Evolutionary conservation across 108 stramenopile species (phyloP).

Genomic region (Skeletonema grethae): DNA sequence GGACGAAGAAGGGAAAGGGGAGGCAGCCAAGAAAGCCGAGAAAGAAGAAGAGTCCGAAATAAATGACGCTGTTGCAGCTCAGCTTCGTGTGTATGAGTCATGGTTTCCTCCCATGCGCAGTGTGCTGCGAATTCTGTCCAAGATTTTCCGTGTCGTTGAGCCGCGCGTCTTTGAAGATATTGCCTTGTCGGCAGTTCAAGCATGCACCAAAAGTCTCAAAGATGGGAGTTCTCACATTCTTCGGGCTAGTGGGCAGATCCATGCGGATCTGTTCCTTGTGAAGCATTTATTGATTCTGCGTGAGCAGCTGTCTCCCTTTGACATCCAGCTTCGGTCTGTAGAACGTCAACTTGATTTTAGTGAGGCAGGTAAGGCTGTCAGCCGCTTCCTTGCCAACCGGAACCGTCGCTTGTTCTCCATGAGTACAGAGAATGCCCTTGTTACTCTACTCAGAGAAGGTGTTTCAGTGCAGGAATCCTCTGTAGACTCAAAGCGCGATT

Average conservation of each 20-base stretch:
- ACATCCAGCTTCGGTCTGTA: slow-evolving; percentile 85
- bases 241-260: slow-evolving; percentile 64
- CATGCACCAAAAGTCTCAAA: slow-evolving; percentile 80
- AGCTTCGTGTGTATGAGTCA: slow-evolving; percentile 78
- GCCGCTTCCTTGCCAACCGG: slow-evolving; percentile 85
- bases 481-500: slow-evolving; percentile 88
- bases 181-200: slow-evolving; percentile 78
- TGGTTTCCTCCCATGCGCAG: slow-evolving; percentile 94
- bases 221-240: slow-evolving; percentile 76
- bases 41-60: slow-evolving; percentile 11
- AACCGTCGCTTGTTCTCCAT: slow-evolving; percentile 88
- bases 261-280: slow-evolving; percentile 89
- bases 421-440: slow-evolving; percentile 86
- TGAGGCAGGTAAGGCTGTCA: slow-evolving; percentile 85
- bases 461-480: slow-evolving; percentile 84
- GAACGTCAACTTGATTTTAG: slow-evolving; percentile 91
- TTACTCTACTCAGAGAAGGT: slow-evolving; percentile 85
- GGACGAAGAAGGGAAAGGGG: slow-evolving; percentile 17
- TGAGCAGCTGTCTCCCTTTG: slow-evolving; percentile 94
- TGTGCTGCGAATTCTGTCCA: slow-evolving; percentile 83
- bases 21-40: neutral
- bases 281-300: slow-evolving; percentile 89
- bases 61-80: slow-evolving; percentile 69
- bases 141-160: slow-evolving; percentile 93
- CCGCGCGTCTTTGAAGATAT: slow-evolving; percentile 92